These are phyloP conservation scores for Apostasia ramifera DNA, from an alignment of 106 monocot species.

Conservation along the genomic window DNA sequence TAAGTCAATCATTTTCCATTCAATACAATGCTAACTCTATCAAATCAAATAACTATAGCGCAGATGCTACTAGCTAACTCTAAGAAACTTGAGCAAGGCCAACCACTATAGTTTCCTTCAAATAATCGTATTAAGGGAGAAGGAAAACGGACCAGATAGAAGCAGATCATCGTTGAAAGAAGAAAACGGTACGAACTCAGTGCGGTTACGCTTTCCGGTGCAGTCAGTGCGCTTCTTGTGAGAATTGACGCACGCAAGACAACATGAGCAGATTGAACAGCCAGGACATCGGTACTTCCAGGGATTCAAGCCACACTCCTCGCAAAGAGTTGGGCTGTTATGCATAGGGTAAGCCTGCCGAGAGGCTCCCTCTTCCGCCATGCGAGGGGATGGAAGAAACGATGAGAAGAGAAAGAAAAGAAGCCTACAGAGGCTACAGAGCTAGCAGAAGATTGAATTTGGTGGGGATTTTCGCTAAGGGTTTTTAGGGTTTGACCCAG, in stretches of 20 bases:
- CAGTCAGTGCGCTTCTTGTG: slow-evolving; percentile 68
- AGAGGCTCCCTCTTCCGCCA: slow-evolving; percentile 10
- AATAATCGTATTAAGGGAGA: neutral
- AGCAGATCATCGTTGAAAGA: slow-evolving; percentile 56
- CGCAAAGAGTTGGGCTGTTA: slow-evolving; percentile 27
- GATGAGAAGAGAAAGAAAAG: neutral
- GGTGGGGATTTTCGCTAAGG: no score
- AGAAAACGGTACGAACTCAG: slow-evolving; percentile 46
- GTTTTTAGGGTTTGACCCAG: no score
- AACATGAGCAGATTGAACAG: slow-evolving; percentile 68
- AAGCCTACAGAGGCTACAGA: no score
- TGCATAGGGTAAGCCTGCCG: slow-evolving; percentile 13
- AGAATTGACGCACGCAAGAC: slow-evolving; percentile 70
- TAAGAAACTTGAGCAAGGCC: no score
- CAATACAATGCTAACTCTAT: no score
- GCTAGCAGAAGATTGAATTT: no score
- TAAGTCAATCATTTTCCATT: no score
- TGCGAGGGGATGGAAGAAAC: neutral
- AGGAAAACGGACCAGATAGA: slow-evolving; percentile 42
- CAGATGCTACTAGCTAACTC: no score
- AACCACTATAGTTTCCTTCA: neutral
- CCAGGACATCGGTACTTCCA: slow-evolving; percentile 77
- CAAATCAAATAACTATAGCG: no score
- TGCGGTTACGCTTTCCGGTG: slow-evolving; percentile 47
- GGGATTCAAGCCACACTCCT: slow-evolving; percentile 51